Conservation (phyloP, 2,329 filamentous ascomycete genomes). For the Fusarium sp. region DNA sequence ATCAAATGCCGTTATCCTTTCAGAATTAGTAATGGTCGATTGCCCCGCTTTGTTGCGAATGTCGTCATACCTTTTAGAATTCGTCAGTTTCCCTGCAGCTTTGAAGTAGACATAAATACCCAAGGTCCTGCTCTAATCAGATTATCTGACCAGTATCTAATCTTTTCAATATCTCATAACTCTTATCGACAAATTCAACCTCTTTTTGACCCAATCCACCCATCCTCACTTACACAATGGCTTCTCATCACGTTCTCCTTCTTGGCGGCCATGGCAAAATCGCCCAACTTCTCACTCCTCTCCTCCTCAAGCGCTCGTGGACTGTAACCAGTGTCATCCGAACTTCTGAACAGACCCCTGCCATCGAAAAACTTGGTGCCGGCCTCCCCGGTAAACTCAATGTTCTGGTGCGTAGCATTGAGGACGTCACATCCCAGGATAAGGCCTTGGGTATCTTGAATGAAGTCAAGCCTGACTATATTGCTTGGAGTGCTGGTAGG, state of each 20-base stretch:
- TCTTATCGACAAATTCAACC: background rate
- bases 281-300: slow-evolving; percentile 78
- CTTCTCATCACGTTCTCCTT: slow-evolving; percentile 70
- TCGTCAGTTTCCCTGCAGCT: background rate
- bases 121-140: background rate
- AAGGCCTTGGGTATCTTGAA: slow-evolving; percentile 73
- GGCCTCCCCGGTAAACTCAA: slow-evolving; percentile 72
- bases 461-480: slow-evolving; percentile 71
- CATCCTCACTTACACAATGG: slow-evolving; percentile 40
- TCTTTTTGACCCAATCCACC: background rate
- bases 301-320: slow-evolving; percentile 80
- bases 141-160: background rate
- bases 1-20: slow-evolving; percentile 18
- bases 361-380: slow-evolving; percentile 71
- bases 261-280: slow-evolving; percentile 87
- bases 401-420: slow-evolving; percentile 77
- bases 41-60: slow-evolving; percentile 33
- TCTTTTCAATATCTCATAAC: background rate
- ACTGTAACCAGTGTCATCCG: slow-evolving; percentile 83
- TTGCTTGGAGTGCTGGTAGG: slow-evolving; percentile 76
- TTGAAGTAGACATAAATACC: slow-evolving; percentile 13
- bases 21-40: slow-evolving; percentile 24
- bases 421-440: slow-evolving; percentile 73
- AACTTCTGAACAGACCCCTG: slow-evolving; percentile 72
- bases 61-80: slow-evolving; percentile 32